Evolutionary conservation across 768 basidiomycete species (phyloP).

Genomic region (Leccinum aurantiacum): DNA sequence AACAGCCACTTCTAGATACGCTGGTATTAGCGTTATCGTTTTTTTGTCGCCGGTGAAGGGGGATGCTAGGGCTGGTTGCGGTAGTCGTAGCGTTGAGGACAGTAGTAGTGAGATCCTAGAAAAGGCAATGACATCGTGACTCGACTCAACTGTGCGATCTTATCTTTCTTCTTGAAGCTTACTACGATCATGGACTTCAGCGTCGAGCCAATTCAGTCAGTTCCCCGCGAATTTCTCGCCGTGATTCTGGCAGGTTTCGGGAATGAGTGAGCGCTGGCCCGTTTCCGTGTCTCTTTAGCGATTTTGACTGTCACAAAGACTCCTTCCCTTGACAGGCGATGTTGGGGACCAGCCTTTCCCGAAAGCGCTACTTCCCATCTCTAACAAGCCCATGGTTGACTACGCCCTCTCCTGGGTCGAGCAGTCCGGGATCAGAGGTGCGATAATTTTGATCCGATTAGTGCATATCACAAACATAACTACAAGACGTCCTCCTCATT

Average conservation of each 20-base stretch:
- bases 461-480: conserved; percentile 9
- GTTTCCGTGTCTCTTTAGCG: not conserved
- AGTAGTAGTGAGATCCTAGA: conserved; percentile 11
- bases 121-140: conserved; percentile 19
- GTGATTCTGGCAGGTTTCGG: conserved; percentile 91
- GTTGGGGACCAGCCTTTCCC: conserved; percentile 81
- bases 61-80: not conserved
- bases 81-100: not conserved
- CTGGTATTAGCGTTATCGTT: not conserved
- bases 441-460: conserved; percentile 12
- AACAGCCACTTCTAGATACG: not conserved
- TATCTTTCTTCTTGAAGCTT: not conserved
- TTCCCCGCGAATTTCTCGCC: conserved; percentile 79
- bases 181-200: conserved; percentile 58
- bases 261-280: conserved; percentile 60
- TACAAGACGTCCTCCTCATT: conserved; percentile 79
- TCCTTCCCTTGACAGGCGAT: conserved; percentile 71
- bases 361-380: conserved; percentile 86
- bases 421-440: conserved; percentile 81
- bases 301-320: conserved; percentile 42
- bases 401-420: conserved; percentile 86
- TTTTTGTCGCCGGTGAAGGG: not conserved
- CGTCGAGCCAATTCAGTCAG: conserved; percentile 49
- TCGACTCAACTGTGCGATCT: not conserved
- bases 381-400: conserved; percentile 85